A percentile compares a stretch with the other conserved stretches of the same genome.
Conservation (phyloP, 2,329 filamentous ascomycete genomes). For the Paraphaeosphaeria sporulosa region DNA sequence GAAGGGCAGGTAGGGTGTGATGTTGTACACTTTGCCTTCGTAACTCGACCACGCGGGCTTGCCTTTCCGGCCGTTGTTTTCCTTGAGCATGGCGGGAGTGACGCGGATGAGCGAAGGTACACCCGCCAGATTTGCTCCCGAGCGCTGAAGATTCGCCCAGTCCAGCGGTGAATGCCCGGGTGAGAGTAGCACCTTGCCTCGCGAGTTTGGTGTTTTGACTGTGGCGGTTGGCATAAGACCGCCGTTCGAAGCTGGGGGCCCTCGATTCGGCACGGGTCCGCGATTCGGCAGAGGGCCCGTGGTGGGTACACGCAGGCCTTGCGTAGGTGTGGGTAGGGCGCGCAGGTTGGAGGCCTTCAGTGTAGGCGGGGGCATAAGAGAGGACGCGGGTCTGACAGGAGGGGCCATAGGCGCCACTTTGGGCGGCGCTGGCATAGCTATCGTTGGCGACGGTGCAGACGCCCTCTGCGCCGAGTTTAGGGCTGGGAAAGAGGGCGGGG, state of each 20-base stretch:
- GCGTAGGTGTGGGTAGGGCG: slow-evolving; percentile 37
- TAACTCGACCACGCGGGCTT: slow-evolving; percentile 90
- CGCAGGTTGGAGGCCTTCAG: slow-evolving; percentile 48
- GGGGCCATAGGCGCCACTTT: slow-evolving; percentile 44
- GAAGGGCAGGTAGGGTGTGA: slow-evolving; percentile 86
- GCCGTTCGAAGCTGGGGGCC: slow-evolving; percentile 51
- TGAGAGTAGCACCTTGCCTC: slow-evolving; percentile 77
- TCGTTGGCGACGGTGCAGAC: slow-evolving; percentile 34
- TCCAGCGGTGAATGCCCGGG: slow-evolving; percentile 94
- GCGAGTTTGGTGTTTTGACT: slow-evolving; percentile 51
- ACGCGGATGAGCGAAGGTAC: slow-evolving; percentile 71
- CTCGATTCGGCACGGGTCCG: slow-evolving; percentile 51
- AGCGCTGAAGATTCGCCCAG: slow-evolving; percentile 87
- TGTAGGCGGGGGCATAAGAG: slow-evolving; percentile 45
- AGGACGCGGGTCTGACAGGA: slow-evolving; percentile 38
- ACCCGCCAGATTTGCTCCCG: slow-evolving; percentile 61
- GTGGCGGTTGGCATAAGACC: slow-evolving; percentile 44
- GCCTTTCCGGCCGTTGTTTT: slow-evolving; percentile 82
- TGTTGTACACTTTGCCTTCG: slow-evolving; percentile 91
- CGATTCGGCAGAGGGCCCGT: slow-evolving; percentile 59
- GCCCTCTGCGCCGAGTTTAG: slow-evolving; percentile 56
- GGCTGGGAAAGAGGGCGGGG: slow-evolving; percentile 54
- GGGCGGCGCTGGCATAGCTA: slow-evolving; percentile 28
- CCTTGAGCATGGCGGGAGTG: slow-evolving; percentile 79
- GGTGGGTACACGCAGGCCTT: slow-evolving; percentile 50